Evolutionary conservation across 1,139 yeast genomes (phyloP).

Genomic region (Saccharomyces hybrid): DNA sequence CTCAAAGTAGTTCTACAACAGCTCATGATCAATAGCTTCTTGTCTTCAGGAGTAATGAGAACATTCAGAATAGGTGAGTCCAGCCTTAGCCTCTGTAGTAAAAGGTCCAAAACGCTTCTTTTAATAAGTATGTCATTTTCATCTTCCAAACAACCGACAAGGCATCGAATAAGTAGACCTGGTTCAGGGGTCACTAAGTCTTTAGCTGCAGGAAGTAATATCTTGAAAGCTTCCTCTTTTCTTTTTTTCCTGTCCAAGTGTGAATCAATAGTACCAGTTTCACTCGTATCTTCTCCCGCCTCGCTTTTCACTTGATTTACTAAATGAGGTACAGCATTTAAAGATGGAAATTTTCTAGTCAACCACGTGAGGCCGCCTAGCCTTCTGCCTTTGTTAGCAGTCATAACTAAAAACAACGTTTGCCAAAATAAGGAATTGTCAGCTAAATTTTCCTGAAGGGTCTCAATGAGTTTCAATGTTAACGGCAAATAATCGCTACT

Average conservation of each 20-base stretch:
- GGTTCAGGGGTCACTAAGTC: slow-evolving; percentile 68
- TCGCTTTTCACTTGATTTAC: slow-evolving; percentile 10
- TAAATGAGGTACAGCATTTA: slow-evolving; percentile 33
- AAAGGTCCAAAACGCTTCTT: slow-evolving; percentile 80
- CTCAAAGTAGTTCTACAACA: slow-evolving; percentile 65
- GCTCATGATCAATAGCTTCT: slow-evolving; percentile 49
- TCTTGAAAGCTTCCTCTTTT: slow-evolving; percentile 17
- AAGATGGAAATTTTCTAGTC: slow-evolving; percentile 55
- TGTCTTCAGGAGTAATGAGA: slow-evolving; percentile 46
- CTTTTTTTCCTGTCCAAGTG: slow-evolving; percentile 11
- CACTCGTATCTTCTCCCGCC: slow-evolving; percentile 2
- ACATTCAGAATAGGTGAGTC: slow-evolving; percentile 50
- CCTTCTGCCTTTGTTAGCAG: slow-evolving; percentile 70
- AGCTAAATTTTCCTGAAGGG: slow-evolving; percentile 48
- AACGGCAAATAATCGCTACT: slow-evolving; percentile 74
- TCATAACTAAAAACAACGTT: slow-evolving; percentile 62
- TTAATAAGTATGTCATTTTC: slow-evolving; percentile 65
- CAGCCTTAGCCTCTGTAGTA: slow-evolving; percentile 60
- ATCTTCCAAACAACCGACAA: slow-evolving; percentile 57
- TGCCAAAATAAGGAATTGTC: slow-evolving; percentile 86
- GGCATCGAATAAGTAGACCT: slow-evolving; percentile 68
- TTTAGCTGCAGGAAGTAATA: slow-evolving; percentile 48
- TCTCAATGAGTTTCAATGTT: slow-evolving; percentile 52
- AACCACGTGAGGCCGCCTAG: slow-evolving; percentile 82
- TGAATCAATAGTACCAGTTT: slow-evolving; percentile 3